Evolutionary conservation across 192 early-diverging fungal genomes (phyloP).

Genomic region (Geosiphon pyriformis): DNA sequence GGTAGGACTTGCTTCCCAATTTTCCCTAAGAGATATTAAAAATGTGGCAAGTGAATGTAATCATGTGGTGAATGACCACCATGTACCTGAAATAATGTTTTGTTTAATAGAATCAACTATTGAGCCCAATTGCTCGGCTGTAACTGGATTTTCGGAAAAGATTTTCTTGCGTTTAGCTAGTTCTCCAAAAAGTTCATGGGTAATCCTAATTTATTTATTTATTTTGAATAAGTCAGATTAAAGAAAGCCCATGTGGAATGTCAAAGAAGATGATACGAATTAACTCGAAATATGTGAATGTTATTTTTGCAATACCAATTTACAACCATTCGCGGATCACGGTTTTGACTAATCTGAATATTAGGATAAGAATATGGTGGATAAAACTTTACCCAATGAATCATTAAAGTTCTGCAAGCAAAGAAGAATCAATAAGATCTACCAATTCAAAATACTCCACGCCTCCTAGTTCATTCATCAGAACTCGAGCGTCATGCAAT

Average conservation of each 20-base stretch:
- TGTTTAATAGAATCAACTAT: slow-evolving; percentile 58
- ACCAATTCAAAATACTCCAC: slow-evolving; percentile 72
- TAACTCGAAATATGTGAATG: too few relatives aligned
- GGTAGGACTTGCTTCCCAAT: slow-evolving; percentile 67
- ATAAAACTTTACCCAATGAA: slow-evolving; percentile 18
- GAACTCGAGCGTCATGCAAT: slow-evolving; percentile 49
- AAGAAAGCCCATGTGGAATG: too few relatives aligned
- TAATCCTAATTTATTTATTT: slow-evolving; percentile 45
- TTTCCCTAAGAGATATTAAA: slow-evolving; percentile 29
- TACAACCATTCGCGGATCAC: slow-evolving; percentile 35
- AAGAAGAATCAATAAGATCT: slow-evolving; percentile 17
- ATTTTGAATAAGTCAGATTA: too few relatives aligned
- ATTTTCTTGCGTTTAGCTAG: slow-evolving; percentile 38
- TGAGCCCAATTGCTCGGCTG: slow-evolving; percentile 47
- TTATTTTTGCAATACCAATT: slow-evolving; percentile 39
- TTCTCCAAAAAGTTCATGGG: slow-evolving; percentile 55
- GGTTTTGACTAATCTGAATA: slow-evolving; percentile 24
- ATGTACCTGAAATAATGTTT: slow-evolving; percentile 51
- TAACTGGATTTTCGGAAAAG: slow-evolving; percentile 48
- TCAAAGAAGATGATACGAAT: too few relatives aligned
- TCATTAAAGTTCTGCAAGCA: background rate
- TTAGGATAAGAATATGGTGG: too few relatives aligned
- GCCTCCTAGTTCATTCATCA: slow-evolving; percentile 71
- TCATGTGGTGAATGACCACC: too few relatives aligned
- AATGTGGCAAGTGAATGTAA: background rate